These are phyloP conservation scores for Chalciporus piperatus DNA, from an alignment of 768 basidiomycete genomes.

Conservation along the genomic window DNA sequence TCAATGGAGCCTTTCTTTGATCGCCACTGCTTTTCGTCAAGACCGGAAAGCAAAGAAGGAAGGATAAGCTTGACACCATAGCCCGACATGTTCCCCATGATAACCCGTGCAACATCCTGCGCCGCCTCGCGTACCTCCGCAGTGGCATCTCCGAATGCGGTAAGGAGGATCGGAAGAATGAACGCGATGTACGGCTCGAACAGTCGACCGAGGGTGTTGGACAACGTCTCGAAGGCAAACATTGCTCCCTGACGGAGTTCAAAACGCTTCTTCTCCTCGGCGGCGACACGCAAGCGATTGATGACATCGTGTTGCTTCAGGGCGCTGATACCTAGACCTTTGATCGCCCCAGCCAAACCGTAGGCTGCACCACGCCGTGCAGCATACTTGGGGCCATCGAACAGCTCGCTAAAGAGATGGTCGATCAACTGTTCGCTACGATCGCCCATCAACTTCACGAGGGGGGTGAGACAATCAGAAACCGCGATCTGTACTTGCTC, in stretches of 20 bases:
- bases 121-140: conserved; percentile 92
- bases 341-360: conserved; percentile 88
- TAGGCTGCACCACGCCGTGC: conserved; percentile 96
- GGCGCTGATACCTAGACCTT: conserved; percentile 82
- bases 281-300: conserved; percentile 63
- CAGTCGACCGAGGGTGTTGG: conserved; percentile 77
- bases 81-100: conserved; percentile 93
- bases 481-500: conserved; percentile 97
- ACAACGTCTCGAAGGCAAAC: conserved; percentile 93
- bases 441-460: conserved; percentile 69
- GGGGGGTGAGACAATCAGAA: conserved; percentile 88
- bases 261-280: conserved; percentile 86
- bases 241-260: conserved; percentile 90
- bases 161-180: conserved; percentile 78
- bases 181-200: conserved; percentile 93
- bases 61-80: conserved; percentile 96
- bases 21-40: conserved; percentile 98
- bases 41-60: conserved; percentile 81
- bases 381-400: conserved; percentile 82
- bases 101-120: conserved; percentile 85
- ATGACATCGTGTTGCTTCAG: conserved; percentile 86
- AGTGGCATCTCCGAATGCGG: conserved; percentile 82
- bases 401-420: conserved; percentile 71
- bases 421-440: conserved; percentile 58
- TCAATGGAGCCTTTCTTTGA: conserved; percentile 98